Base-by-base conservation (phyloP, 2,329 filamentous ascomycete species). In the Cryphonectria nitschkei region DNA sequence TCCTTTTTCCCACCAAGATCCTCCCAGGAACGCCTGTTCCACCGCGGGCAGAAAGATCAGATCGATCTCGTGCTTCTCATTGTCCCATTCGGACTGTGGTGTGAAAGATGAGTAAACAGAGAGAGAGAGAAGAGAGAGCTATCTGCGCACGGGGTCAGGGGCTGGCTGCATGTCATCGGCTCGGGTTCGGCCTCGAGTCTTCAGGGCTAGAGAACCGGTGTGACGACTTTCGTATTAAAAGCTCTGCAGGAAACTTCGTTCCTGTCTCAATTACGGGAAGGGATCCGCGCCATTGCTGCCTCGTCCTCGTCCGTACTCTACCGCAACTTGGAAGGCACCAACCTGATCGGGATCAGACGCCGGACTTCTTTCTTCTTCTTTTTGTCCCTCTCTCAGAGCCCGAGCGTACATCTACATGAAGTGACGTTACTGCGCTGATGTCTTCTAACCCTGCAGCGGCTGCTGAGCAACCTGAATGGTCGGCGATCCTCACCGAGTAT, bases 151-250 rank as follows among this genome's bases (percentile, higher is more conserved):
- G 46, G 46, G 46, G 19, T 50, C 46, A 50, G 46, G 65, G 63
- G 63, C 63, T 67, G 65, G 41, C 46, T 29, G 65, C 29, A 32
- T 67, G 37, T 46, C 61, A 43, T 43, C 65, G 52, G 34, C 52
- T 41, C 37, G 32, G 37, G 34, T 29, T 19, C 39, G 29, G 13
- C 46, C 54, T 32, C 54, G 54, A 58, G 54, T 5, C 13, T 13
- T 32, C 46, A n/a, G 54, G 54, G 54, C 54, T 58, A 29, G 26
- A 8, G 37, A 56, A 41, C 34, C n/a, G 65, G 52, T 16, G 11
- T 41, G 14, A 26, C 29, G 7, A 26, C 41, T 41, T 52, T 34
- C 46, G 46, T 50, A 50, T 50, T 58, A 37, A 58, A 58, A 37
- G 65, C 50, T 67, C 65, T 58, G 34, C 50, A 34, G 43, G 34